Percentiles rank a stretch among this genome's conserved stretches.
Evolutionary conservation across 331 rosid genomes (phyloP).

Genomic region (Rhamnella rubrinervis): DNA sequence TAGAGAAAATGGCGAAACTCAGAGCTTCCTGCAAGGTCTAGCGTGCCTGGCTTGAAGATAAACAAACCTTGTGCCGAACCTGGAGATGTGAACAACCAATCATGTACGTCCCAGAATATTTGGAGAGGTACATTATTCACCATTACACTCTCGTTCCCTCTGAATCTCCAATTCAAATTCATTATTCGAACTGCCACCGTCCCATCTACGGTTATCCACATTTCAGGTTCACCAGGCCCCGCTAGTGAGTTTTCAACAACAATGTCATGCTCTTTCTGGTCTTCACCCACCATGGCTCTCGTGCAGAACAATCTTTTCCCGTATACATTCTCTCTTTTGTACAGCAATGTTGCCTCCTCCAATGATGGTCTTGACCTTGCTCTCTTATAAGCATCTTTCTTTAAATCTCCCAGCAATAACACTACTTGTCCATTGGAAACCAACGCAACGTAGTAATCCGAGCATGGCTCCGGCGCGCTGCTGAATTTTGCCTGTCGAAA

Average conservation of each 20-base stretch:
- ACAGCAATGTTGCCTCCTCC: constrained; percentile 33
- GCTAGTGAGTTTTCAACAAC: constrained; percentile 29
- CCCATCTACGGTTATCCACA: constrained; percentile 34
- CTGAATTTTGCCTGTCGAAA: constrained; percentile 26
- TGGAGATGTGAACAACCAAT: constrained; percentile 28
- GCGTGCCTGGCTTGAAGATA: constrained; percentile 23
- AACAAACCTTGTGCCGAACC: constrained; percentile 32
- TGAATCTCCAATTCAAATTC: constrained; percentile 41
- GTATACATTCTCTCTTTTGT: constrained; percentile 29
- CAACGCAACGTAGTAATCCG: constrained; percentile 33
- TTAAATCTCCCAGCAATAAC: constrained; percentile 29
- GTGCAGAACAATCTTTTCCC: constrained; percentile 34
- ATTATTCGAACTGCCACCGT: constrained; percentile 20
- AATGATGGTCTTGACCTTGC: constrained; percentile 29
- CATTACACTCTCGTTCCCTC: constrained; percentile 32
- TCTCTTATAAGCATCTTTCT: constrained; percentile 24
- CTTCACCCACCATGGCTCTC: constrained; percentile 23
- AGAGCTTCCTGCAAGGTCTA: background rate
- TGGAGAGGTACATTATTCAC: constrained; percentile 22
- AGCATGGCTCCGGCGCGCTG: constrained; percentile 21
- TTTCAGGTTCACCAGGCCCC: constrained; percentile 29
- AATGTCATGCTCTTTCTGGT: constrained; percentile 28
- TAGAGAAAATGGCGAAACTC: constrained; percentile 27
- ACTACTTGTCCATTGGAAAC: constrained; percentile 27
- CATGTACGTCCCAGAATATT: constrained; percentile 41